A percentile compares a stretch with the other conserved stretches of the same genome.
Evolutionary conservation across 768 basidiomycete genomes (phyloP).

Genomic region (Gautieria morchelliformis): DNA sequence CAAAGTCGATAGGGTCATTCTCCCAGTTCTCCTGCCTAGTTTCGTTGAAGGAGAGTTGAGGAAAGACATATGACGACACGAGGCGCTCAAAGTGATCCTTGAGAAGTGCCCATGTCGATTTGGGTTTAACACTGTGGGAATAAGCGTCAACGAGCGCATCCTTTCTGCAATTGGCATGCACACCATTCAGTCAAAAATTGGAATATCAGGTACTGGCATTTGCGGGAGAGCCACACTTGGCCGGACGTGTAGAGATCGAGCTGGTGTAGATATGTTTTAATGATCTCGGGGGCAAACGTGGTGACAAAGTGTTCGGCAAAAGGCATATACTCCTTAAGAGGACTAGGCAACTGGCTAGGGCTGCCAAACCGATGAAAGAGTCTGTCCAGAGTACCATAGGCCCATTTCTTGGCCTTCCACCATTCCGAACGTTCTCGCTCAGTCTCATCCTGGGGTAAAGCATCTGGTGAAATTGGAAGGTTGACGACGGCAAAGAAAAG

Average conservation of each 20-base stretch:
- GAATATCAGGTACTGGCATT: constrained; percentile 77
- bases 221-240: constrained; percentile 72
- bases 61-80: constrained; percentile 77
- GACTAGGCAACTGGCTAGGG: constrained; percentile 73
- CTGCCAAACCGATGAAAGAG: constrained; percentile 85
- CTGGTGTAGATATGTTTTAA: constrained; percentile 64
- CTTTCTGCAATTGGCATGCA: constrained; percentile 13
- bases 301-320: constrained; percentile 75
- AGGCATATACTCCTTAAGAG: constrained; percentile 57
- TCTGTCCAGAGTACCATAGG: constrained; percentile 68
- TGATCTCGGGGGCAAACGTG: constrained; percentile 77
- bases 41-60: constrained; percentile 72
- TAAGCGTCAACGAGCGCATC: not conserved
- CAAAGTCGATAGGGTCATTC: constrained; percentile 74
- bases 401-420: constrained; percentile 95
- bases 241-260: constrained; percentile 66
- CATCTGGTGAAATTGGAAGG: constrained; percentile 52
- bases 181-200: constrained; percentile 85
- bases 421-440: constrained; percentile 73
- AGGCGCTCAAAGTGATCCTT: constrained; percentile 78
- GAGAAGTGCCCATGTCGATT: constrained; percentile 80
- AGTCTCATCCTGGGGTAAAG: constrained; percentile 62
- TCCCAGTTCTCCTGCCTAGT: constrained; percentile 64
- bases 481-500: constrained; percentile 76
- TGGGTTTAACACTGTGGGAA: constrained; percentile 70